Conservation (phyloP, 257 asterid species). For the Solanum chilense region DNA sequence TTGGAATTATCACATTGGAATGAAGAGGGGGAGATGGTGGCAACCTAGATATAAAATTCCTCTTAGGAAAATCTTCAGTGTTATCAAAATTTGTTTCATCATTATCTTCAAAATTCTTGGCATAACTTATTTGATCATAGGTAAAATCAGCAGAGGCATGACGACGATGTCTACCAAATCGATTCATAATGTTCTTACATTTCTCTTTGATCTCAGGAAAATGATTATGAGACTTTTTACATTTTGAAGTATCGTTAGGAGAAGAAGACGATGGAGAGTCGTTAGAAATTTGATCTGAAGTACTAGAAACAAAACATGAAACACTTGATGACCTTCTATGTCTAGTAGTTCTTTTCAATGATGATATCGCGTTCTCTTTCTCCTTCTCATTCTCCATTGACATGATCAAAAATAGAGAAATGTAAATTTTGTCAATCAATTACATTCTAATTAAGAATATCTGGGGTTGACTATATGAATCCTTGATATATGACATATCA, state of each 20-base stretch:
- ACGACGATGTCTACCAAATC: constrained; percentile 20
- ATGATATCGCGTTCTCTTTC: not conserved
- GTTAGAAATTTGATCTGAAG: not conserved
- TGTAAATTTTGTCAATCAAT: not conserved
- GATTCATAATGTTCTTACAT: constrained; percentile 17
- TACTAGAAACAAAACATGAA: not conserved
- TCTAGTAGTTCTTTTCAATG: not conserved
- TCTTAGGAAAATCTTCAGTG: not conserved
- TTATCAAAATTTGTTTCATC: not conserved
- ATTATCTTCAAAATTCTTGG: constrained; percentile 25
- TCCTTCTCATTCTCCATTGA: not conserved
- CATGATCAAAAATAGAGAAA: not conserved
- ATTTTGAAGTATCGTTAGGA: not conserved
- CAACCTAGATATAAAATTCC: not conserved
- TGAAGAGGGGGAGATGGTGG: not conserved
- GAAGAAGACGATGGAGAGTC: not conserved
- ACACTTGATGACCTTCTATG: not conserved
- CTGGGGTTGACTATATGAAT: not conserved
- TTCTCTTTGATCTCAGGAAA: constrained; percentile 11
- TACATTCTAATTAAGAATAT: not conserved
- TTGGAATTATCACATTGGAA: not conserved
- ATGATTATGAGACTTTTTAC: not conserved
- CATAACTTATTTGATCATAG: constrained; percentile 30
- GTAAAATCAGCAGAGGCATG: constrained; percentile 29
- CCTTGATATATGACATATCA: not conserved